phyloP scores from a whole-genome alignment of 805 yeast species.

The Candida loeiensis region DNA sequence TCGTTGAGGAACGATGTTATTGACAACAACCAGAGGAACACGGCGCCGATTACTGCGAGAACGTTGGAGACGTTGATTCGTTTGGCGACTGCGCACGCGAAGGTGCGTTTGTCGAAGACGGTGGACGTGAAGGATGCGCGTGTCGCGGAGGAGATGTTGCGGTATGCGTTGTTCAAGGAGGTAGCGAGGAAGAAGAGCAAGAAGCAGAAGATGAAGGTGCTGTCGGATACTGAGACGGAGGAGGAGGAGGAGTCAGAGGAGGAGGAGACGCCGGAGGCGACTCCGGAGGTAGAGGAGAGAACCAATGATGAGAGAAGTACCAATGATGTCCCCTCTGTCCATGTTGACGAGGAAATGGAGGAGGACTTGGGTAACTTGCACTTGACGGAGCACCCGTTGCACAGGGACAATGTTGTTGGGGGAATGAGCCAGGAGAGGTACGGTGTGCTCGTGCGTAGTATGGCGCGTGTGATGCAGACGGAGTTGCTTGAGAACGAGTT shows the following conservation, averaged over 20 bases:
- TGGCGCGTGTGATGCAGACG: slow-evolving; percentile 32
- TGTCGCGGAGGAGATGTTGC: slow-evolving; percentile 79
- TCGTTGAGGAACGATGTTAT: slow-evolving; percentile 73
- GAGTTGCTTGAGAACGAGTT: slow-evolving; percentile 30
- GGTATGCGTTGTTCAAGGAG: slow-evolving; percentile 85
- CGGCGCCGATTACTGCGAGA: slow-evolving; percentile 97
- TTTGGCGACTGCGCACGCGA: slow-evolving; percentile 93
- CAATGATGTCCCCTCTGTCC: slow-evolving; percentile 2
- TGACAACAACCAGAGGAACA: slow-evolving; percentile 62
- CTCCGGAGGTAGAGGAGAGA: too few species aligned
- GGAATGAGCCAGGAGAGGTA: slow-evolving; percentile 34
- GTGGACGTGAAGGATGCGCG: slow-evolving; percentile 76
- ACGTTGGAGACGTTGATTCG: slow-evolving; percentile 94
- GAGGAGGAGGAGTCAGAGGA: slow-evolving; percentile 35
- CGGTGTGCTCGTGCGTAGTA: slow-evolving; percentile 24
- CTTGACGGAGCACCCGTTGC: slow-evolving; percentile 20
- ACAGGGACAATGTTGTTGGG: slow-evolving; percentile 14
- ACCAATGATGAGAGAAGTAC: too few species aligned
- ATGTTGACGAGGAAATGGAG: slow-evolving; percentile 6
- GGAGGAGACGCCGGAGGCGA: slow-evolving; percentile 15
- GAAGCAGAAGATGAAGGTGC: slow-evolving; percentile 21
- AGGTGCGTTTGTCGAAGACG: slow-evolving; percentile 77
- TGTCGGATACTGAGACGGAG: slow-evolving; percentile 21
- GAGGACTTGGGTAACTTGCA: slow-evolving; percentile 7
- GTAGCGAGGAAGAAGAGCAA: slow-evolving; percentile 35